Base-by-base conservation (phyloP, 139 green algal species). In the Deuterostichococcus epilithicus region DNA sequence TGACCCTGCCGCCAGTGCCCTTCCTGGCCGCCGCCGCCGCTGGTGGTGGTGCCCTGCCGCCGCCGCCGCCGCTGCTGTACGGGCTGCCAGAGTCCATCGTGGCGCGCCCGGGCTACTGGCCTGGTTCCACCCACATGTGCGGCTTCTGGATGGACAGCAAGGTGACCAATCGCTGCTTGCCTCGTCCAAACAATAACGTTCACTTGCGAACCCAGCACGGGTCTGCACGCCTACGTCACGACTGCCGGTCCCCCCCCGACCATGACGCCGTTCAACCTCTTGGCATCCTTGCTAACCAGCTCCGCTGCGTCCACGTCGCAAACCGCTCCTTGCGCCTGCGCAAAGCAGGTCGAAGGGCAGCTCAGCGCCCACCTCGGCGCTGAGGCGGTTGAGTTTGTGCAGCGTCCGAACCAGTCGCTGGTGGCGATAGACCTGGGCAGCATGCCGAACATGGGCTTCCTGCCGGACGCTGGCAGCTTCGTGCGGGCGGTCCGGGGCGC, bases 341-440 rank as follows among this genome's bases (percentile, higher is more conserved):
- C n/a, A n/a, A n/a, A n/a, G n/a, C n/a, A n/a, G n/a, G n/a, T n/a
- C n/a, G n/a, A n/a, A n/a, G n/a, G n/a, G n/a, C n/a, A n/a, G n/a
- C n/a, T n/a, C n/a, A n/a, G n/a, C n/a, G n/a, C n/a, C n/a, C n/a
- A n/a, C n/a, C n/a, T n/a, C n/a, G n/a, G n/a, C n/a, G n/a, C n/a
- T n/a, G n/a, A n/a, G n/a, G n/a, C n/a, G n/a, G n/a, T n/a, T n/a
- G n/a, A n/a, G n/a, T n/a, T n/a, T n/a, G n/a, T n/a, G n/a, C n/a
- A n/a, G n/a, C n/a, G n/a, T n/a, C n/a, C n/a, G n/a, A n/a, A n/a
- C n/a, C n/a, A n/a, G n/a, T n/a, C n/a, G n/a, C n/a, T n/a, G n/a
- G n/a, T 86, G 10, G 70, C 80, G 1, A 76, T 88, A 22, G 86
- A 91, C 73, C 86, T 92, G 75, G 86, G 87, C 74, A 89, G 82